Conservation (phyloP, 169 alveolate species). For the Plasmodium adleri region DNA sequence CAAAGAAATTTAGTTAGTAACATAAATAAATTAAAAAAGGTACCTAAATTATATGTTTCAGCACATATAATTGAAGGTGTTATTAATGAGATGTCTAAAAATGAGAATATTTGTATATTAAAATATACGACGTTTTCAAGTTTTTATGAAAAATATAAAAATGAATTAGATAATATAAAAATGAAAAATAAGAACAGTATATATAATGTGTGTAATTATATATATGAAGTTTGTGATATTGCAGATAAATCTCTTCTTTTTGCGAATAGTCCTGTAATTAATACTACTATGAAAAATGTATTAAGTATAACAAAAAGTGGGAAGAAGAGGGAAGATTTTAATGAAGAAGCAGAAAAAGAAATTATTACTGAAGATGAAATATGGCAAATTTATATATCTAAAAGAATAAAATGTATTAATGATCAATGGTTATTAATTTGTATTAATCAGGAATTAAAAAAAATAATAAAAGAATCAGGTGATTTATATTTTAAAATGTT, state of each 20-base stretch:
- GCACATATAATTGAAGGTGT: slow-evolving; percentile 76
- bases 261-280: slow-evolving; percentile 71
- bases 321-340: slow-evolving; percentile 72
- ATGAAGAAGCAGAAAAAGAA: slow-evolving; percentile 64
- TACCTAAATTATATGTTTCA: slow-evolving; percentile 60
- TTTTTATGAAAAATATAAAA: slow-evolving; percentile 52
- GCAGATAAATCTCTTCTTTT: slow-evolving; percentile 70
- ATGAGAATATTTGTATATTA: slow-evolving; percentile 69
- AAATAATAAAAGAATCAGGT: slow-evolving; percentile 42
- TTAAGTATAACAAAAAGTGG: slow-evolving; percentile 76
- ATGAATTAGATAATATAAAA: slow-evolving; percentile 30
- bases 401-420: slow-evolving; percentile 45
- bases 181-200: slow-evolving; percentile 23
- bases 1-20: slow-evolving; percentile 49
- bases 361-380: slow-evolving; percentile 60
- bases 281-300: slow-evolving; percentile 63
- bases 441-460: slow-evolving; percentile 56
- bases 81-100: slow-evolving; percentile 58
- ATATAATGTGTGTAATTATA: slow-evolving; percentile 61
- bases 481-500: slow-evolving; percentile 66
- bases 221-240: slow-evolving; percentile 73
- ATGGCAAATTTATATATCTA: slow-evolving; percentile 75
- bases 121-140: slow-evolving; percentile 54
- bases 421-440: slow-evolving; percentile 73
- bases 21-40: slow-evolving; percentile 35